These are phyloP conservation scores for Pinus taeda DNA, from an alignment of 75 land plant genomes.

Conservation along the genomic window DNA sequence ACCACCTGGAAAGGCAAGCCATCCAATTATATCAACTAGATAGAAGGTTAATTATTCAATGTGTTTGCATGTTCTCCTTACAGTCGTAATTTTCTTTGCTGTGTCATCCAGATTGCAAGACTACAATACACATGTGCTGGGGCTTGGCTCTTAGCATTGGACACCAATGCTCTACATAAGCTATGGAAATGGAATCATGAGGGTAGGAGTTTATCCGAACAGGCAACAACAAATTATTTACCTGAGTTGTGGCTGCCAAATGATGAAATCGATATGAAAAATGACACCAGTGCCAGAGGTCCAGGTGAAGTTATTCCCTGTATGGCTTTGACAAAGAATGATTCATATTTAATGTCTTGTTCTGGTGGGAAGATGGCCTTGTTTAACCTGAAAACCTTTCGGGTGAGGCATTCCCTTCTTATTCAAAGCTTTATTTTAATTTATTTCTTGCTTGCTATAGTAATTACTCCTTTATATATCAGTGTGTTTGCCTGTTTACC, in stretches of 20 bases:
- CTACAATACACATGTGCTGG: background rate
- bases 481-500: background rate
- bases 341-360: slow-evolving; percentile 55
- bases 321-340: slow-evolving; percentile 62
- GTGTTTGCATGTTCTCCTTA: background rate
- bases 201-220: background rate
- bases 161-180: background rate
- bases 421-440: background rate
- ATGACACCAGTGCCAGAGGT: slow-evolving; percentile 36
- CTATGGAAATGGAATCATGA: background rate
- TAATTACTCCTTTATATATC: background rate
- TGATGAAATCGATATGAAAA: slow-evolving; percentile 39
- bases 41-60: no score
- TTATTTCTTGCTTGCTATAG: background rate
- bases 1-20: slow-evolving; percentile 3
- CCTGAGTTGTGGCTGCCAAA: slow-evolving; percentile 49
- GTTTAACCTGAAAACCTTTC: slow-evolving; percentile 52
- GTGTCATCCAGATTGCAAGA: slow-evolving; percentile 2
- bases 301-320: slow-evolving; percentile 57
- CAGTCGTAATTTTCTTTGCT: background rate
- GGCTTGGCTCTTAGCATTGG: background rate
- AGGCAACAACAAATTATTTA: background rate
- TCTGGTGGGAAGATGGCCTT: slow-evolving; percentile 63
- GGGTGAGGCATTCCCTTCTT: slow-evolving; percentile 20
- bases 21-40: background rate